A percentile compares a stretch with the other conserved stretches of the same genome.
Evolutionary conservation across 2,329 filamentous ascomycete species (phyloP).

Genomic region (Mycocentrospora acerina): DNA sequence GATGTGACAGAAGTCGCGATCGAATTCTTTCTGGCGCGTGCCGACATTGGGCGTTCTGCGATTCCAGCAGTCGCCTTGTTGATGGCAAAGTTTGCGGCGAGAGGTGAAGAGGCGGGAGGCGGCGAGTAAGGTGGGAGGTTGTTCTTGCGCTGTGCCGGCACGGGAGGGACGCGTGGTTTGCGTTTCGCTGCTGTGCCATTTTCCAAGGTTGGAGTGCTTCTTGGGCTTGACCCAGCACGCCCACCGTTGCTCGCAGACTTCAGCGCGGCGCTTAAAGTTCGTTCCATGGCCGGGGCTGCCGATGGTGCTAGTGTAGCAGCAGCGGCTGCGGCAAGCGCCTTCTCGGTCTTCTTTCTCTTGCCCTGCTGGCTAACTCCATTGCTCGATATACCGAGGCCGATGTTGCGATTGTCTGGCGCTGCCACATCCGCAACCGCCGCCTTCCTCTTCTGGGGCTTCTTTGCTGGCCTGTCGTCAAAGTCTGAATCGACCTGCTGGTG

Average conservation of each 20-base stretch:
- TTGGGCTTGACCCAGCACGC: conserved; percentile 58
- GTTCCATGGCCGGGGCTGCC: conserved; percentile 59
- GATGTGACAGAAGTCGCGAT: conserved; percentile 45
- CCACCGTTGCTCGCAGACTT: conserved; percentile 51
- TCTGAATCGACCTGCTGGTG: conserved; percentile 72
- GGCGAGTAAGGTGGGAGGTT: conserved; percentile 62
- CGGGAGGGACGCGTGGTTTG: conserved; percentile 66
- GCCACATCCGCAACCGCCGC: conserved; percentile 52
- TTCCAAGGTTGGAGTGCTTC: conserved; percentile 66
- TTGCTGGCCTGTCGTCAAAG: conserved; percentile 67
- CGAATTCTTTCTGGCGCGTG: conserved; percentile 75
- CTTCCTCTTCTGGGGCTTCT: conserved; percentile 66
- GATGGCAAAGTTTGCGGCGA: conserved; percentile 63
- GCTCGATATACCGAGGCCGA: conserved; percentile 66
- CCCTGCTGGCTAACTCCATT: conserved; percentile 57
- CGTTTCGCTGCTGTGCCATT: conserved; percentile 55
- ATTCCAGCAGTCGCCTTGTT: conserved; percentile 55
- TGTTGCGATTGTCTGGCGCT: conserved; percentile 42
- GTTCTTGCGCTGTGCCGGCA: conserved; percentile 76
- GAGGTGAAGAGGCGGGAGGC: conserved; percentile 72
- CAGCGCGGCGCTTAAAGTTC: conserved; percentile 61
- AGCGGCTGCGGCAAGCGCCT: conserved; percentile 45
- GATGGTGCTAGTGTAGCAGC: too few relatives aligned
- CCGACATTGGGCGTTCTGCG: conserved; percentile 63
- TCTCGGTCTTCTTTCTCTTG: conserved; percentile 83